Evolutionary conservation across 805 yeast genomes (phyloP), one percentile per base, ranked within the genome.

Genomic region (Wickerhamomyces ciferrii): DNA sequence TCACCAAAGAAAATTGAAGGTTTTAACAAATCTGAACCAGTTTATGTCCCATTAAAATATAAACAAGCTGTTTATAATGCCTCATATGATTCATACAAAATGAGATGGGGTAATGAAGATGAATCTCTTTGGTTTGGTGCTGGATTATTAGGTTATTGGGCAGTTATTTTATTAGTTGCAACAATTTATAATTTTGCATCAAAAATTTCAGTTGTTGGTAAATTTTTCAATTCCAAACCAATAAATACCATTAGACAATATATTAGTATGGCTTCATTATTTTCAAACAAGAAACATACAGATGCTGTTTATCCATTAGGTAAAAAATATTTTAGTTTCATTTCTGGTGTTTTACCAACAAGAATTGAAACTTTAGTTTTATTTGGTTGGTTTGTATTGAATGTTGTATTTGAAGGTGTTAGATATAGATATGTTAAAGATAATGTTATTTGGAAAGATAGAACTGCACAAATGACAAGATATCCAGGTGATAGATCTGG

Each of bases 141-240:
- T 11, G 76, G 68, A 1, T 50, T 69, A 35, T 46, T 78, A 29
- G 70, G 72, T 0, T 75, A 70, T 49, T 75, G 80, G 78, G 72
- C 65, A 3, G 44, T 65, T 1, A 59, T 78, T 31, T 50, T 75
- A 39, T 37, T 77, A 2, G 29, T 69, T 15, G 67, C 74, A 3
- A 69, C 70, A 2, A 19, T 74, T 15, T 24, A 40, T 34, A 47
- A 43, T 18, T 25, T 46, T 15, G 7, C 36, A 19, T 23, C 31
- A 15, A 41, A 45, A 31, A 23, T 41, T 5, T 11, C 39, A 13
- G 24, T 42, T 20, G 34, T 42, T 21, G 44, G 44, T 31, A 21
- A 24, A 35, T 42, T 17, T 19, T 44, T 36, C 32, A 40, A 35
- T 9, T 34, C 36, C n/a, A 32, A 35, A 23, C 21, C 34, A 20